These are phyloP conservation scores for Fistulifera solaris DNA, from an alignment of 108 stramenopile genomes.

Conservation along the genomic window DNA sequence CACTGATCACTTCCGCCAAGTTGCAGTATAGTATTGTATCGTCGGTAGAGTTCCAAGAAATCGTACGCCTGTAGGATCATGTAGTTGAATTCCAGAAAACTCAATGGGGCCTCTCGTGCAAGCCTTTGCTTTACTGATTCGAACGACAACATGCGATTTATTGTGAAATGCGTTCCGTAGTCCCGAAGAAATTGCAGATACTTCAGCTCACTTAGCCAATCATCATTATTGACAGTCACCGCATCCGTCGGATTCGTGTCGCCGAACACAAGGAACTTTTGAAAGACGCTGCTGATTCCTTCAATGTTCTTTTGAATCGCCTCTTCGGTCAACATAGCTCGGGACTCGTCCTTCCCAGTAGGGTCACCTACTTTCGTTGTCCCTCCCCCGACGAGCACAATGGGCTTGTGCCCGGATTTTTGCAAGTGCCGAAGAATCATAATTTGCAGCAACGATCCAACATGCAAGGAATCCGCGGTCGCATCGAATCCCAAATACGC, in stretches of 20 bases:
- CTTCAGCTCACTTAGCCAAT: slow-evolving; percentile 74
- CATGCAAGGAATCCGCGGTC: slow-evolving; percentile 95
- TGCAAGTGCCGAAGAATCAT: slow-evolving; percentile 95
- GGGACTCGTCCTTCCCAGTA: slow-evolving; percentile 93
- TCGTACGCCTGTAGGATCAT: slow-evolving; percentile 98
- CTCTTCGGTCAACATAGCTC: slow-evolving; percentile 79
- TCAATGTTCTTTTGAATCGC: slow-evolving; percentile 64
- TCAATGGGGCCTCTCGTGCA: slow-evolving; percentile 83
- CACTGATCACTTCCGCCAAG: slow-evolving; percentile 98
- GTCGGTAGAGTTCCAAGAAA: slow-evolving; percentile 87
- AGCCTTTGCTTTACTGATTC: slow-evolving; percentile 93
- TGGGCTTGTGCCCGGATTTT: slow-evolving; percentile 74
- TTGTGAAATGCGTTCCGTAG: slow-evolving; percentile 94
- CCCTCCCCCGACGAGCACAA: slow-evolving; percentile 92
- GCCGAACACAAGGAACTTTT: slow-evolving; percentile 67
- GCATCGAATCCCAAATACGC: slow-evolving; percentile 98
- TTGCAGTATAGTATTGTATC: slow-evolving; percentile 76
- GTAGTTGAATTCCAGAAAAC: slow-evolving; percentile 98
- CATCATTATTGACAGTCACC: slow-evolving; percentile 93
- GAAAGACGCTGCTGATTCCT: slow-evolving; percentile 79
- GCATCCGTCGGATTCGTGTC: slow-evolving; percentile 46
- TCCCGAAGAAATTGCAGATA: slow-evolving; percentile 93
- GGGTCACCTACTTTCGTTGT: slow-evolving; percentile 98
- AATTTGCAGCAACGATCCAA: slow-evolving; percentile 93
- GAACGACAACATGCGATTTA: slow-evolving; percentile 94